Evolutionary conservation across 306 rosid genomes (phyloP).

Genomic region (Begonia masoniana): DNA sequence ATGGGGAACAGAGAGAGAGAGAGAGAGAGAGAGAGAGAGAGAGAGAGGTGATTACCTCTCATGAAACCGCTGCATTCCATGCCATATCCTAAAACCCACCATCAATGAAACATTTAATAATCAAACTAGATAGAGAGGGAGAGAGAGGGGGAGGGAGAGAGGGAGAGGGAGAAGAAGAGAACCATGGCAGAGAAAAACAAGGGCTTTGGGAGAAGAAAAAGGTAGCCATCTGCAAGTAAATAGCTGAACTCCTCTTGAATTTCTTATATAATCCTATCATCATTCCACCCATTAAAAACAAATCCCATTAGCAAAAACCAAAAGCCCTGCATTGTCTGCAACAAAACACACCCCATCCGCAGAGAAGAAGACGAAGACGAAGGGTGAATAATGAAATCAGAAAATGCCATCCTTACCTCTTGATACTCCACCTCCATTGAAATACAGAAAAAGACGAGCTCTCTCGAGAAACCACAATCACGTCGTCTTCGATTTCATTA

Average conservation of each 20-base stretch:
- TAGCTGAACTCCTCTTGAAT: constrained; percentile 58
- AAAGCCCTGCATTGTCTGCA: neutral
- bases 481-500: too few species aligned
- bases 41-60: constrained; percentile 78
- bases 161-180: neutral
- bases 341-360: neutral
- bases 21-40: neutral
- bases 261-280: constrained; percentile 38
- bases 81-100: constrained; percentile 76
- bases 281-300: neutral
- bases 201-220: constrained; percentile 48
- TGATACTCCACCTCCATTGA: constrained; percentile 35
- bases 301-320: neutral
- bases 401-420: constrained; percentile 26
- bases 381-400: neutral
- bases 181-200: constrained; percentile 92
- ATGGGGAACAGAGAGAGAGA: too few species aligned
- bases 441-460: too few species aligned
- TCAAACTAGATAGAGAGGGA: neutral
- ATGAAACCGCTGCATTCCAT: constrained; percentile 91
- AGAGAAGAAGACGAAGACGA: neutral
- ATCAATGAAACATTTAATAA: constrained; percentile 12
- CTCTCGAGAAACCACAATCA: too few species aligned
- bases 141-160: neutral
- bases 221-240: constrained; percentile 88